Evolutionary conservation across 78 protist species (phyloP).

Genomic region (Paratrimastix pyriformis): DNA sequence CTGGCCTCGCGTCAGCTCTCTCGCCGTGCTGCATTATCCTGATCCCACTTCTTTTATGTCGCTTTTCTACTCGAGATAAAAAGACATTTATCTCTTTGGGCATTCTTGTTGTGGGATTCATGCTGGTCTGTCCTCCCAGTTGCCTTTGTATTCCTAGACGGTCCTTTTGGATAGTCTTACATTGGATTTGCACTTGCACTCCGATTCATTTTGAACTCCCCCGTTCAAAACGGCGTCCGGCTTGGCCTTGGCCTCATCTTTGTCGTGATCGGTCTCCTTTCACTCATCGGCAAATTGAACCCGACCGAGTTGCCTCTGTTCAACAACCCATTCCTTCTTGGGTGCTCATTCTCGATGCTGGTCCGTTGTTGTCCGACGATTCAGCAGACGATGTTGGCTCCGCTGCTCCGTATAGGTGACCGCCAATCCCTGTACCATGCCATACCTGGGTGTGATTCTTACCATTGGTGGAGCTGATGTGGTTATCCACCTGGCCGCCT

Average conservation of each 20-base stretch:
- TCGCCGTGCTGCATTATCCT: constrained; percentile 6
- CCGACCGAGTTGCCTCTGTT: neutral
- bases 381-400: too few relatives aligned
- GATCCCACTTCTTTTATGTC: neutral
- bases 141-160: too few relatives aligned
- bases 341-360: neutral
- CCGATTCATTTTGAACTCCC: neutral
- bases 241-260: constrained; percentile 10
- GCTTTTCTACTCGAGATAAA: neutral
- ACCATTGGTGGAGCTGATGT: neutral
- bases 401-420: too few relatives aligned
- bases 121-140: too few relatives aligned
- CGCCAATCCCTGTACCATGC: constrained; percentile 3
- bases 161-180: too few relatives aligned
- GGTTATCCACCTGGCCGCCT: neutral
- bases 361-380: too few relatives aligned
- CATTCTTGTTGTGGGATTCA: too few relatives aligned
- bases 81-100: neutral
- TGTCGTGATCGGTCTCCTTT: neutral
- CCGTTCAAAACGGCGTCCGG: neutral
- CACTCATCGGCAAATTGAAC: neutral
- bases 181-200: neutral
- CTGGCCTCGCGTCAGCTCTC: constrained; percentile 5
- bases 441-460: neutral
- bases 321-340: neutral